A percentile compares a stretch with the other conserved stretches of the same genome.
Evolutionary conservation across 129 eudicot genomes (phyloP).

Genomic region (Logfia minima): DNA sequence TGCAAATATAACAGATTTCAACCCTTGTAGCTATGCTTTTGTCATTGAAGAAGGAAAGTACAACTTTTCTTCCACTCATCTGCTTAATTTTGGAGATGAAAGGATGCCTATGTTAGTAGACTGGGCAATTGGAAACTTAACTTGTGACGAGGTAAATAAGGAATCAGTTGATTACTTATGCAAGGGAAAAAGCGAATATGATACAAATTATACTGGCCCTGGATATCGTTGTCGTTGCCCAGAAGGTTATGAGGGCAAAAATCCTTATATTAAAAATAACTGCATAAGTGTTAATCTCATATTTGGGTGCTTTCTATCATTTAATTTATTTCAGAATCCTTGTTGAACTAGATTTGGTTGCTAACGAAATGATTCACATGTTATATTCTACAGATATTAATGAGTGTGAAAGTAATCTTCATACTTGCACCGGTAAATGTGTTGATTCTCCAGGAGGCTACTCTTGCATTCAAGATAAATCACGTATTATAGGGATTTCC

Average conservation of each 20-base stretch:
- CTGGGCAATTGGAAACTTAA: constrained; percentile 37
- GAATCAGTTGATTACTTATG: constrained; percentile 27
- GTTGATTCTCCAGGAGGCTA: background rate
- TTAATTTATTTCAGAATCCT: background rate
- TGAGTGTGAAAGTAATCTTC: background rate
- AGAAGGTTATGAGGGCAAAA: constrained; percentile 39
- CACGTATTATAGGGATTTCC: background rate
- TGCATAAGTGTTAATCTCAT: background rate
- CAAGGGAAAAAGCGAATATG: constrained; percentile 23
- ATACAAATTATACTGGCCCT: constrained; percentile 6
- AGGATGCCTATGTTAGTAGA: constrained; percentile 39
- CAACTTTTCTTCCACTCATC: constrained; percentile 11
- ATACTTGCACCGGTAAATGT: no score
- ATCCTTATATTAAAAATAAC: no score
- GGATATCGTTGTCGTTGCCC: constrained; percentile 42
- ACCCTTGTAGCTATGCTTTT: constrained; percentile 43
- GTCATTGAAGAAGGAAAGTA: constrained; percentile 12
- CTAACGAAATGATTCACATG: background rate
- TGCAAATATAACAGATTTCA: background rate
- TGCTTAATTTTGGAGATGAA: background rate
- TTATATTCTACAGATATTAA: constrained; percentile 18
- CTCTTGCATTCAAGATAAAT: constrained; percentile 16
- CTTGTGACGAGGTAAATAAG: constrained; percentile 13
- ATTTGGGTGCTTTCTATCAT: background rate
- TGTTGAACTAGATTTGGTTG: background rate